Base-by-base conservation (phyloP, 768 basidiomycete species). In the Boletus bicolor region DNA sequence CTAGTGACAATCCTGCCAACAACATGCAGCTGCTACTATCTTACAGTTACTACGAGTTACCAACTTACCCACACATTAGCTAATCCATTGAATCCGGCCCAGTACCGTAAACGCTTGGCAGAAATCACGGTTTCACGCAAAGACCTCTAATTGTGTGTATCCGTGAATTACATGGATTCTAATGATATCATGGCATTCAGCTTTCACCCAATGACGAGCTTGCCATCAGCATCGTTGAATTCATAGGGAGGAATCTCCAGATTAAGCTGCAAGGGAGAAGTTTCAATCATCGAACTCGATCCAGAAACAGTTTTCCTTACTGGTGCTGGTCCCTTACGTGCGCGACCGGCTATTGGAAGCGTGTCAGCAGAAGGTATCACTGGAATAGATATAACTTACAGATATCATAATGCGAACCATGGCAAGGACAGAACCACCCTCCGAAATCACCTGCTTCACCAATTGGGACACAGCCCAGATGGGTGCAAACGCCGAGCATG, bases 391-490 rank as follows among this genome's bases (percentile, higher is more conserved):
- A 7, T 21, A 43, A 75, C 89, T 58, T 65, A 91, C 89, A 96
- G 56, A 97, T 97, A 74, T 98, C 94, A 68, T 94, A 95, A 70
- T 99, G 96, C 51, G 96, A 98, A 70, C 96, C 97, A 74, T 98
- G 96, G 80, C 96, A 98, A 50, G 95, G 94, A 80, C 94, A 96
- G 86, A 96, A 93, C 95, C 96, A 99, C 75, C 96, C 96, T 77
- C 95, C 96, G 70, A 80, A 98, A 75, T 98, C 96, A 72, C 93
- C 94, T 60, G 93, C 86, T 75, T 96, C 93, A 63, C 96, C 96
- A 70, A 99, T 97, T 57, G 96, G 96, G 44, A 99, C 96, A 77
- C 96, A 98, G 72, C 96, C 96, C 63, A 99, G 77, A 76, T 98
- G 97, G 24, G 97, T 98, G 85, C 95, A 95, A 54, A 95, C 91